These are phyloP conservation scores for Ascochyta lentis DNA, from an alignment of 2,329 filamentous ascomycete genomes.

Conservation along the genomic window DNA sequence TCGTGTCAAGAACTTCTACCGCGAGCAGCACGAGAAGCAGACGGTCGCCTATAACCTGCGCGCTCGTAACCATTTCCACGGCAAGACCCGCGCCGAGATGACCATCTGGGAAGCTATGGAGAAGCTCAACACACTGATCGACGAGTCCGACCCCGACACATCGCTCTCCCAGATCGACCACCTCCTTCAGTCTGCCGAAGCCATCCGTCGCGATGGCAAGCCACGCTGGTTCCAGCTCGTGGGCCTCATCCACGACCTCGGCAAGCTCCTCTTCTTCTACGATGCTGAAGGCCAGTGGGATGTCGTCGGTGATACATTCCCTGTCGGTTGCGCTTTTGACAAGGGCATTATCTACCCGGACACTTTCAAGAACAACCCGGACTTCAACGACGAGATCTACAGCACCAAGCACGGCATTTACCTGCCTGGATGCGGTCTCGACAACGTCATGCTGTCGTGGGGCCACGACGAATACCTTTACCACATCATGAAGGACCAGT, in stretches of 20 bases:
- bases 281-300: slow-evolving; percentile 91
- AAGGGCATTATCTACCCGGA: slow-evolving; percentile 80
- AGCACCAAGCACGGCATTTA: slow-evolving; percentile 82
- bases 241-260: slow-evolving; percentile 79
- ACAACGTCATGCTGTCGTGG: slow-evolving; percentile 90
- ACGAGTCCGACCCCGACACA: slow-evolving; percentile 91
- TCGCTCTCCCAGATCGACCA: slow-evolving; percentile 88
- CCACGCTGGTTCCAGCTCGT: slow-evolving; percentile 83
- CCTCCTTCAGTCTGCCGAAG: slow-evolving; percentile 85
- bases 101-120: slow-evolving; percentile 91
- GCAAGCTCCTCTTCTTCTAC: slow-evolving; percentile 82
- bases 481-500: slow-evolving; percentile 84
- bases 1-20: slow-evolving; percentile 86
- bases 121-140: slow-evolving; percentile 88
- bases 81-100: slow-evolving; percentile 75
- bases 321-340: slow-evolving; percentile 78
- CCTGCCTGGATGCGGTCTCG: slow-evolving; percentile 76
- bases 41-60: slow-evolving; percentile 85
- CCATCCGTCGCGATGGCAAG: slow-evolving; percentile 84
- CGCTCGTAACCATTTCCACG: slow-evolving; percentile 74
- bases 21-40: slow-evolving; percentile 72
- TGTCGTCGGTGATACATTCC: slow-evolving; percentile 86
- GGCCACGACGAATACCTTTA: slow-evolving; percentile 90
- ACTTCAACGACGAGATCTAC: slow-evolving; percentile 74
- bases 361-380: slow-evolving; percentile 79